Conservation (phyloP, 2,329 filamentous ascomycete genomes). For the Penicillium sumatraense region DNA sequence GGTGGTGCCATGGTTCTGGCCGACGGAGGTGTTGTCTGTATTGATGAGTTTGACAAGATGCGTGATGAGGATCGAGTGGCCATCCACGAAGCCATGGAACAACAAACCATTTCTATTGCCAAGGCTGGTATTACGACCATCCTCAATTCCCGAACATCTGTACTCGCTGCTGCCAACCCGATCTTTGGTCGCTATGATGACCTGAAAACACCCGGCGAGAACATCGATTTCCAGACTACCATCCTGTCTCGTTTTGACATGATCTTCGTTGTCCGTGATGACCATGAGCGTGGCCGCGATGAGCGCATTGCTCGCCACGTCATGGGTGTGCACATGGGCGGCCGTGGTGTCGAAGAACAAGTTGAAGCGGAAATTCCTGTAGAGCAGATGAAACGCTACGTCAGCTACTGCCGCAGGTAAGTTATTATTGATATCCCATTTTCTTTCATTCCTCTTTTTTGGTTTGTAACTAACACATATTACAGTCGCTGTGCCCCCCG, state of each 20-base stretch:
- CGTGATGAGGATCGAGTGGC: conserved; percentile 95
- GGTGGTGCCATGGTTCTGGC: conserved; percentile 98
- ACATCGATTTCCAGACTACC: conserved; percentile 99
- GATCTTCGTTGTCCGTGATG: conserved; percentile 98
- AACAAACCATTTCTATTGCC: conserved; percentile 98
- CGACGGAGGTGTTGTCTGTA: conserved; percentile 95
- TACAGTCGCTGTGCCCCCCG: conserved; percentile 84
- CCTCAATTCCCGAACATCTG: conserved; percentile 91
- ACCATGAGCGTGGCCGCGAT: conserved; percentile 86
- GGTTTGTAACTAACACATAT: conserved; percentile 17
- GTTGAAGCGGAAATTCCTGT: conserved; percentile 87
- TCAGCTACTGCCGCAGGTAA: conserved; percentile 94
- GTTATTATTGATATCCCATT: conserved; percentile 37
- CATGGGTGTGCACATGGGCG: conserved; percentile 96
- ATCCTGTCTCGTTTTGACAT: conserved; percentile 98
- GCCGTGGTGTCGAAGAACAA: conserved; percentile 78
- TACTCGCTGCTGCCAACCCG: conserved; percentile 93
- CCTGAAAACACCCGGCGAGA: conserved; percentile 95
- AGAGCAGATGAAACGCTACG: conserved; percentile 96
- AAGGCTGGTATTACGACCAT: conserved; percentile 99
- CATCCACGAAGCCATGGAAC: conserved; percentile 99
- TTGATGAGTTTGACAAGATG: conserved; percentile 99
- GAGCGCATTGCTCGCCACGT: conserved; percentile 95
- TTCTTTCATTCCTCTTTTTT: background rate
- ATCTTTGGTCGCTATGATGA: conserved; percentile 98